phyloP scores from a whole-genome alignment of 495 filamentous ascomycete genomes.

The Ascodesmis nigricans region DNA sequence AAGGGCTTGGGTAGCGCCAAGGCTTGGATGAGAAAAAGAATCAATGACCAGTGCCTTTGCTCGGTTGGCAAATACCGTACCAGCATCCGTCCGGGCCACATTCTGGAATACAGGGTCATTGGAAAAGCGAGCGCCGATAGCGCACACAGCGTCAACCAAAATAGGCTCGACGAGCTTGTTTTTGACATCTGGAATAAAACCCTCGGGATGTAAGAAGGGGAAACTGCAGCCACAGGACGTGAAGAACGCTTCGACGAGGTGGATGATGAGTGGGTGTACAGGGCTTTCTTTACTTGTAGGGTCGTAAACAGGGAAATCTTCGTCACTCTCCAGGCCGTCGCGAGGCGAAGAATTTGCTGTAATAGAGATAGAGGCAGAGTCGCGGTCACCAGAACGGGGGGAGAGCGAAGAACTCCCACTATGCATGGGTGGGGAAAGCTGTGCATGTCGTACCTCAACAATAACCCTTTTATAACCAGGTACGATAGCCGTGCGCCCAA shows the following conservation, averaged over 20 bases:
- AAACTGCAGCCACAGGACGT: slow-evolving; percentile 58
- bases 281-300: slow-evolving; percentile 40
- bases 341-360: background rate
- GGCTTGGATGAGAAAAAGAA: slow-evolving; percentile 52
- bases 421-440: too few relatives aligned
- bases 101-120: slow-evolving; percentile 35
- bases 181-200: slow-evolving; percentile 46
- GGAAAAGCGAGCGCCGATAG: slow-evolving; percentile 61
- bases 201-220: slow-evolving; percentile 48
- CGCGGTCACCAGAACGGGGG: background rate
- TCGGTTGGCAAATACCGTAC: slow-evolving; percentile 53
- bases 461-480: slow-evolving; percentile 88
- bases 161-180: slow-evolving; percentile 65
- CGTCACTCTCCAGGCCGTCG: slow-evolving; percentile 7
- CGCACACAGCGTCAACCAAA: slow-evolving; percentile 67
- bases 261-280: slow-evolving; percentile 46
- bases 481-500: slow-evolving; percentile 72
- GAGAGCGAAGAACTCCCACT: slow-evolving; percentile 1
- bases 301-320: slow-evolving; percentile 62
- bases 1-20: slow-evolving; percentile 59
- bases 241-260: slow-evolving; percentile 59
- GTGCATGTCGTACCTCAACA: slow-evolving; percentile 40
- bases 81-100: slow-evolving; percentile 26
- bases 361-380: background rate
- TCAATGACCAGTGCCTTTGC: slow-evolving; percentile 54